phyloP scores from a whole-genome alignment of 345 rosid genomes.

The Lenwebbia sp. region DNA sequence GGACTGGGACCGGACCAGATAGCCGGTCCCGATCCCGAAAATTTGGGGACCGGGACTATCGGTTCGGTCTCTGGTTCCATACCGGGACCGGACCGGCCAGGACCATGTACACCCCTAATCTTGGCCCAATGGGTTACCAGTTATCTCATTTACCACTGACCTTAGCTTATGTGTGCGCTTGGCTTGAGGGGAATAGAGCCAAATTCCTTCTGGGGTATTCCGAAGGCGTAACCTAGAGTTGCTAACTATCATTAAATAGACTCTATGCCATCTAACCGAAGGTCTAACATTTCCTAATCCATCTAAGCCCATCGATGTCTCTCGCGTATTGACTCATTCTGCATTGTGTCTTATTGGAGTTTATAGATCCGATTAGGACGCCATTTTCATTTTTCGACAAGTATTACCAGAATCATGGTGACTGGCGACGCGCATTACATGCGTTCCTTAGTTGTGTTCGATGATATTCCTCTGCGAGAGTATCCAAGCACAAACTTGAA shows the following conservation, averaged over 20 bases:
- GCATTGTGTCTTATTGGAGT: not conserved
- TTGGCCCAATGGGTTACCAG: too few species aligned
- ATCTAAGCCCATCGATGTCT: not conserved
- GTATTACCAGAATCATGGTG: not conserved
- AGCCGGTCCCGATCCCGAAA: too few species aligned
- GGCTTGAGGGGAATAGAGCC: too few species aligned
- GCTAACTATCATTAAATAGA: not conserved
- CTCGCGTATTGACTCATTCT: not conserved
- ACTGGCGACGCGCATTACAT: rapidly evolving
- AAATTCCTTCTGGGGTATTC: too few species aligned
- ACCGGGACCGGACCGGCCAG: too few species aligned
- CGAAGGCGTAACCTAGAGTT: not conserved
- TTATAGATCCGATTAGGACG: not conserved
- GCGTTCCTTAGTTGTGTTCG: not conserved
- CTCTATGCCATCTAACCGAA: not conserved
- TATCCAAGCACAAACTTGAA: not conserved
- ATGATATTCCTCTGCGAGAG: not conserved
- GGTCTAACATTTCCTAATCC: not conserved
- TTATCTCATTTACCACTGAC: not conserved
- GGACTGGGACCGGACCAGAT: too few species aligned
- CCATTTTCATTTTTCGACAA: not conserved
- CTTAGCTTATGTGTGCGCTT: not conserved
- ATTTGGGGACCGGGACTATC: too few species aligned
- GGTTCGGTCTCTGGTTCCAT: too few species aligned
- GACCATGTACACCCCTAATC: too few species aligned